Percentiles rank a stretch among this genome's conserved stretches.
phyloP scores from a whole-genome alignment of 768 basidiomycete species.

The Flagelloscypha sp. region DNA sequence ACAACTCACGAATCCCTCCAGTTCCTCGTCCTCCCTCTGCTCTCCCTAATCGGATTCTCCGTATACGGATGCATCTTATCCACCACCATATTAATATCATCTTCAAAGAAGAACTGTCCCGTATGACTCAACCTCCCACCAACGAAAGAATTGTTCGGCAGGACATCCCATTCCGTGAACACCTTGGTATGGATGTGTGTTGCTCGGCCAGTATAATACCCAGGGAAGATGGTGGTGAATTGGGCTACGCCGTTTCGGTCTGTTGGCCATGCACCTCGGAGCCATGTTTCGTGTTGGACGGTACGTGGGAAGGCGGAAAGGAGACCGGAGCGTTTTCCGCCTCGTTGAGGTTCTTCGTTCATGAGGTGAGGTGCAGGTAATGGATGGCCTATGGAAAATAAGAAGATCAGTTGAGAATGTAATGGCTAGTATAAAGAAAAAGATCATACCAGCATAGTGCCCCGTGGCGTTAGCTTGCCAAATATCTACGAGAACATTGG shows the following conservation, averaged over 20 bases:
- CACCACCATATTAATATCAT: slow-evolving; percentile 38
- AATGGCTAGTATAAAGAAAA: not conserved
- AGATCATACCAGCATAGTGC: slow-evolving; percentile 35
- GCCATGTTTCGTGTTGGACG: slow-evolving; percentile 33
- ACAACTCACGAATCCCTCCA: slow-evolving; percentile 43
- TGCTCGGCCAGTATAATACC: slow-evolving; percentile 50
- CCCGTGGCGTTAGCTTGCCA: slow-evolving; percentile 55
- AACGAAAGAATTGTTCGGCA: slow-evolving; percentile 37
- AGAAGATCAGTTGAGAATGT: no score
- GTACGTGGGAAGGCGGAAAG: slow-evolving; percentile 38
- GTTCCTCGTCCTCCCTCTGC: slow-evolving; percentile 42
- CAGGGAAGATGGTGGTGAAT: slow-evolving; percentile 48
- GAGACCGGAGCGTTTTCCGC: slow-evolving; percentile 36
- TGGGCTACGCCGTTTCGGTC: slow-evolving; percentile 44
- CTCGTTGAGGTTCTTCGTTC: slow-evolving; percentile 37
- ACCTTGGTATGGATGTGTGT: slow-evolving; percentile 50
- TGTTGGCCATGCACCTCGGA: slow-evolving; percentile 48
- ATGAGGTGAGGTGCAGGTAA: slow-evolving; percentile 33
- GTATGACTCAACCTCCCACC: slow-evolving; percentile 37
- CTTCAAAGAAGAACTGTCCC: slow-evolving; percentile 53
- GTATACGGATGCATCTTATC: slow-evolving; percentile 50
- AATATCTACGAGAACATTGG: slow-evolving; percentile 50
- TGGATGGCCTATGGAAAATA: slow-evolving; percentile 31
- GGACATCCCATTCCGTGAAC: slow-evolving; percentile 38
- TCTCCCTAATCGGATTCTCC: slow-evolving; percentile 39